Evolutionary conservation across 1,139 yeast genomes (phyloP).

Genomic region (Meyerozyma elateridarum): DNA sequence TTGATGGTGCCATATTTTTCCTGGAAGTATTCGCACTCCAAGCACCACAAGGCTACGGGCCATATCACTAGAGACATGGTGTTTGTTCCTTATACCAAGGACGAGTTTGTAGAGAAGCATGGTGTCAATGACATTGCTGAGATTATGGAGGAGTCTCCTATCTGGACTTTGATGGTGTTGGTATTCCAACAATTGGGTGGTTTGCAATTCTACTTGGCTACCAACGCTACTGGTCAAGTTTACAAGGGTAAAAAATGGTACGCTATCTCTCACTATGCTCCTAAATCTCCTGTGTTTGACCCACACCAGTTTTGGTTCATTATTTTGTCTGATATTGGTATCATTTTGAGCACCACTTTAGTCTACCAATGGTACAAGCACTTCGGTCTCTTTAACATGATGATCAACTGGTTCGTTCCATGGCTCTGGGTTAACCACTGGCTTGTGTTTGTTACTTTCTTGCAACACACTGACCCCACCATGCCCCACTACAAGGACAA

Average conservation of each 20-base stretch:
- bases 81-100: constrained; percentile 51
- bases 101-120: constrained; percentile 25
- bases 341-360: constrained; percentile 33
- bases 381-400: constrained; percentile 44
- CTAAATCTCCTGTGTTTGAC: constrained; percentile 50
- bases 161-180: constrained; percentile 39
- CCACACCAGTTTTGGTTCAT: constrained; percentile 52
- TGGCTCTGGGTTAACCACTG: constrained; percentile 58
- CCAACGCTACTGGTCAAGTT: constrained; percentile 53
- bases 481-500: constrained; percentile 55
- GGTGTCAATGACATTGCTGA: constrained; percentile 35
- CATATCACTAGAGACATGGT: constrained; percentile 59
- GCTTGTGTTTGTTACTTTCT: constrained; percentile 58
- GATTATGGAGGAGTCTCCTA: constrained; percentile 51
- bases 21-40: constrained; percentile 57
- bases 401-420: constrained; percentile 52
- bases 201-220: constrained; percentile 42
- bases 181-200: constrained; percentile 54
- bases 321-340: constrained; percentile 50
- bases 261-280: constrained; percentile 45
- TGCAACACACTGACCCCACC: constrained; percentile 55
- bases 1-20: constrained; percentile 58
- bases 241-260: constrained; percentile 30
- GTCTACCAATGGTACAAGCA: constrained; percentile 46
- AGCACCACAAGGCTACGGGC: constrained; percentile 64